Evolutionary conservation across 495 filamentous ascomycete genomes (phyloP).

Genomic region (Evernia prunastri): DNA sequence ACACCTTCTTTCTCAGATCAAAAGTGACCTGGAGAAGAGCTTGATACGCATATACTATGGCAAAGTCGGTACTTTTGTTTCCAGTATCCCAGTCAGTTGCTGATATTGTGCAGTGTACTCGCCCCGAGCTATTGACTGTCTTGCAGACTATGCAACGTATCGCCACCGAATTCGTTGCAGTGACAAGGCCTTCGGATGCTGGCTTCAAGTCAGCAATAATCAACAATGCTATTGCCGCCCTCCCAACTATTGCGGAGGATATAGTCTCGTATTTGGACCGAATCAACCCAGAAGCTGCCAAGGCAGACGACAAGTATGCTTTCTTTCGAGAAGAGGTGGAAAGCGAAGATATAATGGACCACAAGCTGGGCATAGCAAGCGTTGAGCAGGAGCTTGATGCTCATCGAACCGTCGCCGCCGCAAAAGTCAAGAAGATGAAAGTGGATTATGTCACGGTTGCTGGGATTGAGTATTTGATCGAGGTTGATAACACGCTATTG

Average conservation of each 20-base stretch:
- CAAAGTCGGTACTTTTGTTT: conserved; percentile 37
- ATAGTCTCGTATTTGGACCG: conserved; percentile 69
- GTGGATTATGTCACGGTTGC: conserved; percentile 73
- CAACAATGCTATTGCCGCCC: conserved; percentile 61
- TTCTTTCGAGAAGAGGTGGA: conserved; percentile 89
- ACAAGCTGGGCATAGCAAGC: conserved; percentile 85
- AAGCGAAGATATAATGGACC: conserved; percentile 73
- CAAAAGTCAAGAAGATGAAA: conserved; percentile 60
- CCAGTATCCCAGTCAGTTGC: not conserved
- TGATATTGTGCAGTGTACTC: conserved; percentile 49
- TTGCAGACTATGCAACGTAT: conserved; percentile 82
- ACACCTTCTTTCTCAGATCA: conserved; percentile 60
- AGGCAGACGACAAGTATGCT: conserved; percentile 80
- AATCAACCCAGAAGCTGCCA: conserved; percentile 80
- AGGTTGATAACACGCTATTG: conserved; percentile 73
- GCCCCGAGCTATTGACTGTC: conserved; percentile 79
- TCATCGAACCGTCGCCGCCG: conserved; percentile 63
- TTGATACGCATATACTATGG: conserved; percentile 96
- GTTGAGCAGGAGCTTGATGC: conserved; percentile 82
- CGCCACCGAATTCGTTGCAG: conserved; percentile 59
- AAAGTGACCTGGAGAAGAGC: conserved; percentile 80
- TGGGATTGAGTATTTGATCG: conserved; percentile 91
- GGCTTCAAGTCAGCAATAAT: conserved; percentile 70
- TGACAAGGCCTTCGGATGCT: conserved; percentile 58
- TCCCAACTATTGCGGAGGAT: conserved; percentile 68